Base-by-base conservation (phyloP, 768 basidiomycete genomes). In the Pilatotrama ljubarskyi region DNA sequence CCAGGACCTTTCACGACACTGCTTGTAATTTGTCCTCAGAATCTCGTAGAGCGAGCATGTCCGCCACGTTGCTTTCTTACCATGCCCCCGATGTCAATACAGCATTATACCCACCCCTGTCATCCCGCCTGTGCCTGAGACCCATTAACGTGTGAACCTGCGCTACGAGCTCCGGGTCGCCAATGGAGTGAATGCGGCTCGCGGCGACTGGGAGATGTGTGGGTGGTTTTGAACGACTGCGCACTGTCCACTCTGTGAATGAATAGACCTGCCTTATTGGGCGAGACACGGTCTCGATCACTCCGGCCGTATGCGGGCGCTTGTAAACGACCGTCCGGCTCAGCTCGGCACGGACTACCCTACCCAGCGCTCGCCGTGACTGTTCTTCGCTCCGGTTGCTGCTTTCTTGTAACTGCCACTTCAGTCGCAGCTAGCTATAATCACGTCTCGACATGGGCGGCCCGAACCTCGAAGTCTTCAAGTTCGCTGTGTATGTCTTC, bases 391-490 rank as follows among this genome's bases (percentile, higher is more conserved):
- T n/a, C n/a, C n/a, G n/a, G n/a, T n/a, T n/a, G n/a, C 36, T 40
- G 17, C 46, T 17, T 25, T 2, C 38, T 37, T 55, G 10, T 26
- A 9, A 26, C 43, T 26, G n/a, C 18, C 37, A 18, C 17, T 32
- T 10, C 29, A 10, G 5, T 32, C 29, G 4, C 29, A 32, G 10
- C 5, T 32, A 32, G 29, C 29, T 10, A 5, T 32, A 10, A 10
- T 32, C 10, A 4, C 4, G 29, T 32, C 29, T 4, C 29, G 29
- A 36, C 75, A 83, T 90, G 89, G 89, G 80, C 2, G 86, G 90
- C 11, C 85, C 90, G 36, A 91, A 90, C 71, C 85, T 95, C 54
- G 93, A 95, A 73, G 82, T 94, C 17, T 92, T 94, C 86, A 94
- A 93, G 75, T 95, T 95, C 66, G 84, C 84, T 3, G 74, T 93